These are phyloP conservation scores for Globisporangium canariense DNA, from an alignment of 352 stramenopile species.

Conservation along the genomic window DNA sequence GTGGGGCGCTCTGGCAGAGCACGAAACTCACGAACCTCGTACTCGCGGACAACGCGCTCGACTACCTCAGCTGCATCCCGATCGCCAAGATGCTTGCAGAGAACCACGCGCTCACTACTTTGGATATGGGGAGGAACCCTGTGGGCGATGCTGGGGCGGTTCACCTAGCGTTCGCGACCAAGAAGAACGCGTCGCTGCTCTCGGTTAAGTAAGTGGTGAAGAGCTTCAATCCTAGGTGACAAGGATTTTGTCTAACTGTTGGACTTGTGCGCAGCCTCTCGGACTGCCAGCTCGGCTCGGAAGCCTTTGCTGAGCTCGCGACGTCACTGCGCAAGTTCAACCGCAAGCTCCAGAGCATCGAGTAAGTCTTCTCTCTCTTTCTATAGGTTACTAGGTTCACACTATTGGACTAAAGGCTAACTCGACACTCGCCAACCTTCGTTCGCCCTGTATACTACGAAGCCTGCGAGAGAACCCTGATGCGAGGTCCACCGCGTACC, in stretches of 20 bases:
- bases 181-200: conserved; percentile 50
- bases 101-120: conserved; percentile 34
- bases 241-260: neutral
- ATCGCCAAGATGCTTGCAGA: conserved; percentile 55
- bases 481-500: conserved; percentile 41
- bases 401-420: neutral
- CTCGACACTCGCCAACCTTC: too few species aligned
- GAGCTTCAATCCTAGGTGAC: neutral
- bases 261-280: conserved; percentile 24
- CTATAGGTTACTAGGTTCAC: neutral
- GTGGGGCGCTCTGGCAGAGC: conserved; percentile 44
- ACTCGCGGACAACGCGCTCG: conserved; percentile 49
- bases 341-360: conserved; percentile 35
- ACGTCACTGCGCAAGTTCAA: conserved; percentile 45
- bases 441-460: neutral
- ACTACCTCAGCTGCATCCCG: conserved; percentile 41
- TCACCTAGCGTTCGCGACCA: conserved; percentile 37
- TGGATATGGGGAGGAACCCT: conserved; percentile 50
- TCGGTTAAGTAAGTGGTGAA: conserved; percentile 37
- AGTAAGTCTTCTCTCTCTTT: conserved; percentile 19
- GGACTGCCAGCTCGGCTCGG: conserved; percentile 40
- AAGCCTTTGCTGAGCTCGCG: conserved; percentile 31
- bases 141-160: conserved; percentile 43
- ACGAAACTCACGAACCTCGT: conserved; percentile 37
- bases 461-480: conserved; percentile 42